Evolutionary conservation across 1,284 basidiomycete species (phyloP), one percentile per base, ranked within the genome.

Genomic region (Ceratobasidium theobromae): DNA sequence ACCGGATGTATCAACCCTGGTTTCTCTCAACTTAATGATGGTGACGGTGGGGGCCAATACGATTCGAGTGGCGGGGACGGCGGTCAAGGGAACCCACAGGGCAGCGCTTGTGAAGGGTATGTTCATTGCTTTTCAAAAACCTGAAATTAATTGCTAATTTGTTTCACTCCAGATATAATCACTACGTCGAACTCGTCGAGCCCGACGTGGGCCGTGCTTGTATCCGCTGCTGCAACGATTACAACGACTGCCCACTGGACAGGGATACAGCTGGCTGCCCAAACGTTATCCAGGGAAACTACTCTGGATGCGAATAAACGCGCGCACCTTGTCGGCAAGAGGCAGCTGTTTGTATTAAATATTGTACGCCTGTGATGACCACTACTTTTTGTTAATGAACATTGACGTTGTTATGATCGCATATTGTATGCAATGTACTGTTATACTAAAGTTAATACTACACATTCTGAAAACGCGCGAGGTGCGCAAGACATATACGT

Each of bases 171-270:
- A 67, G 66, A 14, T 74, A 73, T 64, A 66, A 65, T 14, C 55
- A 68, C n/a, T 74, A 74, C 57, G 73, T 74, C 25, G 71, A 74
- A 66, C 55, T 74, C 23, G 66, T 74, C 49, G 73, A 74, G 60
- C 73, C 73, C n/a, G 33, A 23, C 14, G 69, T 25, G 28, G 67
- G 69, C 16, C 57, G 69, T 9, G 72, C 72, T 16, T 74, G 73
- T 68, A 70, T 74, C 41, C 69, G 73, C 23, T 74, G 73, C 67
- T 74, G 73, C 65, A 27, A 69, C 35, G 66, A 74, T 57, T 43
- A 67, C 16, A 27, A 6, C 11, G 70, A 71, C 35, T 71, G 70
- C 43, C 65, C 48, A 30, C 28, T 28, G 27, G 16, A 33, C 35
- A 52, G 32, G 46, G 70, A 71, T 43, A 70, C 67, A 1, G n/a